Conservation (phyloP, 805 yeast species). For the Saccharomycopsis sp. region DNA sequence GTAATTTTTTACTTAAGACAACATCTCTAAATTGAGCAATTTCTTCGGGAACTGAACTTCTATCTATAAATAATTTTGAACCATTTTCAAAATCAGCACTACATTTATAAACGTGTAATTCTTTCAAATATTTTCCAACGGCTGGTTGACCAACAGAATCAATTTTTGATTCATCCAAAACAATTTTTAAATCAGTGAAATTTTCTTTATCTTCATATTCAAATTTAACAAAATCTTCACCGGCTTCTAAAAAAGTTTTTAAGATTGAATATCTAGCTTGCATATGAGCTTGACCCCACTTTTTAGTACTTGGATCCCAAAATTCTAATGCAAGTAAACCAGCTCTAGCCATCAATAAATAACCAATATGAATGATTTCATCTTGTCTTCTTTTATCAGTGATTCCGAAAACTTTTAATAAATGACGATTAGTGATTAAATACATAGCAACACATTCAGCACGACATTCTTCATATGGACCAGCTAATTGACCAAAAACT, state of each 20-base stretch:
- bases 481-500: slow-evolving; percentile 58
- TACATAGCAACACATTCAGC: slow-evolving; percentile 87
- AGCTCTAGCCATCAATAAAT: slow-evolving; percentile 78
- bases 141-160: slow-evolving; percentile 62
- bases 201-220: slow-evolving; percentile 35
- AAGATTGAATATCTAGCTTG: slow-evolving; percentile 84
- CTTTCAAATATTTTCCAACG: slow-evolving; percentile 57
- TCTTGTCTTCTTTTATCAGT: slow-evolving; percentile 45
- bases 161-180: slow-evolving; percentile 52
- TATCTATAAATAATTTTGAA: slow-evolving; percentile 47
- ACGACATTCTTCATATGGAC: slow-evolving; percentile 87
- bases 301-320: slow-evolving; percentile 72
- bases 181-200: slow-evolving; percentile 50
- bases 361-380: slow-evolving; percentile 55
- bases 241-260: slow-evolving; percentile 61
- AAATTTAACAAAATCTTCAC: slow-evolving; percentile 46
- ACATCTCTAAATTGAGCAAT: slow-evolving; percentile 55
- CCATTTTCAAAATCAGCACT: slow-evolving; percentile 67
- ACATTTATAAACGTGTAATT: slow-evolving; percentile 70
- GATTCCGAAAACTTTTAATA: slow-evolving; percentile 68
- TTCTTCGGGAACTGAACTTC: slow-evolving; percentile 58
- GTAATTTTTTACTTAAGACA: slow-evolving; percentile 63
- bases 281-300: slow-evolving; percentile 96
- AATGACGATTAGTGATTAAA: slow-evolving; percentile 55
- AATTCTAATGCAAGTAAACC: slow-evolving; percentile 75